Percentiles rank a stretch among this genome's conserved stretches.
Evolutionary conservation across 768 basidiomycete genomes (phyloP).

Genomic region (Rhodotorula paludigena): DNA sequence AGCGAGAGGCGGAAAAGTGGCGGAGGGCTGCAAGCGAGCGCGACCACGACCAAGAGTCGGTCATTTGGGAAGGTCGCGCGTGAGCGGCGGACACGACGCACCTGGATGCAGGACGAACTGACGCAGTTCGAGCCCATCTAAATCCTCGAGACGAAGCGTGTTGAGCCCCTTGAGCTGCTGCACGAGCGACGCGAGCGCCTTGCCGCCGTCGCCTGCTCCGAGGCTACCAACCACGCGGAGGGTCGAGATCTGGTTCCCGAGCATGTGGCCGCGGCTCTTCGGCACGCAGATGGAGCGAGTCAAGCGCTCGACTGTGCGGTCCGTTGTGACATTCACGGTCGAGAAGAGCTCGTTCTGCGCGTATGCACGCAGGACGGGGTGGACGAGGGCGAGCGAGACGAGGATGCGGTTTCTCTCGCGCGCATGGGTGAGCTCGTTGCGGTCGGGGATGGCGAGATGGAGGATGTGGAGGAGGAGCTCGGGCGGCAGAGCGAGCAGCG

Average conservation of each 20-base stretch:
- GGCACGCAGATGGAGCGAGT: background rate
- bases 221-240: constrained; percentile 6
- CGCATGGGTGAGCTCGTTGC: background rate
- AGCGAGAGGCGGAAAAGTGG: constrained; percentile 2
- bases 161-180: constrained; percentile 12
- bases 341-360: constrained; percentile 19
- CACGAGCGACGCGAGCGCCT: constrained; percentile 9
- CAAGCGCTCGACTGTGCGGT: constrained; percentile 2
- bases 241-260: background rate
- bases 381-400: constrained; percentile 15
- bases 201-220: constrained; percentile 2
- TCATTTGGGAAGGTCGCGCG: background rate
- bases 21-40: background rate
- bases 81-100: background rate
- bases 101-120: constrained; percentile 4
- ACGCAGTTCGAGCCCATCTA: constrained; percentile 26
- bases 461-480: constrained; percentile 31
- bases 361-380: constrained; percentile 13
- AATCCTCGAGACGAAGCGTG: constrained; percentile 16
- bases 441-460: constrained; percentile 12
- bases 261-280: background rate
- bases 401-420: constrained; percentile 6
- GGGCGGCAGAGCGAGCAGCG: constrained; percentile 17
- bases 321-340: constrained; percentile 6
- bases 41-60: background rate